Evolutionary conservation across 352 stramenopile genomes (phyloP).

Genomic region (Thalassiosira hispida): DNA sequence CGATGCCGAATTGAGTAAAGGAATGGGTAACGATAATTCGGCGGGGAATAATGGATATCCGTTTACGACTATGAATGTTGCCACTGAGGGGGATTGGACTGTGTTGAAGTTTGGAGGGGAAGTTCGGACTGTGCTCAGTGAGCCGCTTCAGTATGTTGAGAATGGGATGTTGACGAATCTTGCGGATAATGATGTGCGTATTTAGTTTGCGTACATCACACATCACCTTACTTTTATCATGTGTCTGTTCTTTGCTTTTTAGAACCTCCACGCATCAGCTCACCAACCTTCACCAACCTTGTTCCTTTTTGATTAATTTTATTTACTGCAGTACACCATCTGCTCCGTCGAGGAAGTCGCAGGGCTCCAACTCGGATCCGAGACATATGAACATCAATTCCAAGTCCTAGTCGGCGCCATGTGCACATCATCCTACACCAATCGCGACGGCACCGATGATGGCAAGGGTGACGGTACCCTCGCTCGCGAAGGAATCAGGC

Average conservation of each 20-base stretch:
- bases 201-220: no score
- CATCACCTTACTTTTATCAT: no score
- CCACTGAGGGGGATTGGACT: constrained; percentile 19
- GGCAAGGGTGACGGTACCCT: constrained; percentile 36
- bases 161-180: constrained; percentile 7
- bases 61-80: constrained; percentile 26
- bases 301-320: neutral
- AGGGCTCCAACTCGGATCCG: constrained; percentile 21
- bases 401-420: constrained; percentile 36
- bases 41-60: constrained; percentile 31
- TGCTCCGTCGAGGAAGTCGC: constrained; percentile 39
- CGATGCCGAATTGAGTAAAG: constrained; percentile 11
- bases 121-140: constrained; percentile 28
- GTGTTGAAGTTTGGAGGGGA: constrained; percentile 45
- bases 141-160: constrained; percentile 30
- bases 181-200: constrained; percentile 13
- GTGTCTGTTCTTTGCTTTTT: no score
- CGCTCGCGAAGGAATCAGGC: constrained; percentile 21
- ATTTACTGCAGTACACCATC: constrained; percentile 44
- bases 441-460: constrained; percentile 37
- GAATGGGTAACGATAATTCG: neutral
- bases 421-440: constrained; percentile 32
- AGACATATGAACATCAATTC: constrained; percentile 32
- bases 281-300: no score
- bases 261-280: no score